Conservation (phyloP, 106 monocot species). For the Dendrobium officinale region DNA sequence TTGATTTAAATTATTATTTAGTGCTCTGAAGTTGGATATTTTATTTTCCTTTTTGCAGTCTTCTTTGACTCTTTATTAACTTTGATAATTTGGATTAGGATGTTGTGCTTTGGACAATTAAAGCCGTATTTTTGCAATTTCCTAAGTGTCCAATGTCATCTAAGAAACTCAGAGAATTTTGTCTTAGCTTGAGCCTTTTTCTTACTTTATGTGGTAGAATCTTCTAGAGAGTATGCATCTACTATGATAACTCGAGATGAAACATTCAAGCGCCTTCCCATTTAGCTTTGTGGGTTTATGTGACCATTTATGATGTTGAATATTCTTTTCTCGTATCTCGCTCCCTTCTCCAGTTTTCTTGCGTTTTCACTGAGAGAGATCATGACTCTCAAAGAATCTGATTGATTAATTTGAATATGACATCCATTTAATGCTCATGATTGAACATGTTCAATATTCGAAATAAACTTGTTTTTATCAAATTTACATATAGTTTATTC, state of each 20-base stretch:
- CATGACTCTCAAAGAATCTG: too few relatives aligned
- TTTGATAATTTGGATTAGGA: background rate
- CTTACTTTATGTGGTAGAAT: background rate
- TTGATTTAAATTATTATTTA: constrained; percentile 1
- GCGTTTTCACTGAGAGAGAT: too few relatives aligned
- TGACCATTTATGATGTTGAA: too few relatives aligned
- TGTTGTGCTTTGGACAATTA: background rate
- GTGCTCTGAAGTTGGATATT: background rate
- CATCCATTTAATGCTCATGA: too few relatives aligned
- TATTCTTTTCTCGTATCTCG: too few relatives aligned
- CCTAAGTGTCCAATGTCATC: background rate
- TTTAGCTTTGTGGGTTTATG: background rate
- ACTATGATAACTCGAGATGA: background rate
- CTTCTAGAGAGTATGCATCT: background rate
- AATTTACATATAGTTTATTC: too few relatives aligned
- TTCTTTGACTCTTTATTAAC: background rate
- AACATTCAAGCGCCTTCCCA: background rate
- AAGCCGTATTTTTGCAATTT: background rate
- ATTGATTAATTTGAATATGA: too few relatives aligned
- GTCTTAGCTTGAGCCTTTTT: background rate
- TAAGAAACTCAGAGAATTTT: background rate
- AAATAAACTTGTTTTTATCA: too few relatives aligned
- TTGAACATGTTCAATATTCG: too few relatives aligned
- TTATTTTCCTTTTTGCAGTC: background rate
- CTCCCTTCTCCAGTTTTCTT: too few relatives aligned